A percentile compares a stretch with the other conserved stretches of the same genome.
Conservation (phyloP, 192 early-diverging fungal genomes). For the Coemansia sp. region DNA sequence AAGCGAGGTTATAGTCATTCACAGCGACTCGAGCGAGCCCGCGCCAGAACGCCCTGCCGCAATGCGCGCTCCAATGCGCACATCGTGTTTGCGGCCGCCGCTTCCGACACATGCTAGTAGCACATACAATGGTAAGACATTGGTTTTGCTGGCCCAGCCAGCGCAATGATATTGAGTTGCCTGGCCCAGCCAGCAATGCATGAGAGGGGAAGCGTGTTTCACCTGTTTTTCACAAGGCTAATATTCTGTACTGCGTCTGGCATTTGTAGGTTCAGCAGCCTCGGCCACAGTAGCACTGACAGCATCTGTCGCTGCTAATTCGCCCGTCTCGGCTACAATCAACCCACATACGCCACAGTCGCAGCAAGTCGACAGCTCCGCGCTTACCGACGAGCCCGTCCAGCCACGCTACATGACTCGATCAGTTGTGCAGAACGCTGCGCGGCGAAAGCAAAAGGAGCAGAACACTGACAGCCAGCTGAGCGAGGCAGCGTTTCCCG, state of each 20-base stretch:
- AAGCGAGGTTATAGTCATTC: slow-evolving; percentile 43
- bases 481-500: slow-evolving; percentile 1
- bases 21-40: slow-evolving; percentile 46
- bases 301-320: slow-evolving; percentile 20
- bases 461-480: neutral
- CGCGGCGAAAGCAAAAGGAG: slow-evolving; percentile 40
- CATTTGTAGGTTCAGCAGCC: slow-evolving; percentile 11
- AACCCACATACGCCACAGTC: slow-evolving; percentile 25
- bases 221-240: slow-evolving; percentile 3
- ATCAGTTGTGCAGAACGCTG: slow-evolving; percentile 49
- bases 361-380: neutral
- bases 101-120: slow-evolving; percentile 3
- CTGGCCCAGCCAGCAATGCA: neutral
- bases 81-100: neutral
- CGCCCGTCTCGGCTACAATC: slow-evolving; percentile 20
- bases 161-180: neutral
- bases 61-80: neutral
- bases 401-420: slow-evolving; percentile 54
- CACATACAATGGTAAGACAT: slow-evolving; percentile 5
- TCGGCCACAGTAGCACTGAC: slow-evolving; percentile 16
- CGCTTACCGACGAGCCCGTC: slow-evolving; percentile 9
- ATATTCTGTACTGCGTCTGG: neutral
- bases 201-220: slow-evolving; percentile 8
- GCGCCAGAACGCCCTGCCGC: slow-evolving; percentile 8
- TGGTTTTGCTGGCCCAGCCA: neutral